These are phyloP conservation scores for Pleurotus tuoliensis DNA, from an alignment of 768 basidiomycete species.

Conservation along the genomic window DNA sequence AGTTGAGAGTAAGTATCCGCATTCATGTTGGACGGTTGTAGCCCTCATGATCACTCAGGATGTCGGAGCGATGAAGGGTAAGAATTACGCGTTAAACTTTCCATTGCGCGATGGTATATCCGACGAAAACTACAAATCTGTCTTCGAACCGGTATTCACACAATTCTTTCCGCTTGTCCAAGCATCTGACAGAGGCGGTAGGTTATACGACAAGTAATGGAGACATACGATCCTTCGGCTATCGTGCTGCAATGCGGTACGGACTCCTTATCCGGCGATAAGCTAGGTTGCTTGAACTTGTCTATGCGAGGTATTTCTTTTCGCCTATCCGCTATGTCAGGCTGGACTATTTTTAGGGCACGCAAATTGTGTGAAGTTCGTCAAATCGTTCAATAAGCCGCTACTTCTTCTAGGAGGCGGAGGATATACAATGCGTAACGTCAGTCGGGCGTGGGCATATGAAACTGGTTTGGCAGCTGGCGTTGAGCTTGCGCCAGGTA, in stretches of 20 bases:
- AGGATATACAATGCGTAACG: slow-evolving; percentile 96
- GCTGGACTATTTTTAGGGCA: slow-evolving; percentile 50
- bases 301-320: slow-evolving; percentile 58
- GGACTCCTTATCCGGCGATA: slow-evolving; percentile 93
- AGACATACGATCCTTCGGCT: slow-evolving; percentile 77
- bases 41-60: slow-evolving; percentile 58
- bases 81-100: slow-evolving; percentile 88
- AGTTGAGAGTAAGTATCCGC: slow-evolving; percentile 8
- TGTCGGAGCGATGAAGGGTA: slow-evolving; percentile 84
- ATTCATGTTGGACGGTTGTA: background rate
- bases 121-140: slow-evolving; percentile 79
- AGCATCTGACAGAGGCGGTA: slow-evolving; percentile 21
- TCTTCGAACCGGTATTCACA: slow-evolving; percentile 85
- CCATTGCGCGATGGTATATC: slow-evolving; percentile 93
- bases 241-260: slow-evolving; percentile 95
- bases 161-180: background rate
- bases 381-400: slow-evolving; percentile 79
- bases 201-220: slow-evolving; percentile 87
- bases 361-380: slow-evolving; percentile 84
- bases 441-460: slow-evolving; percentile 92
- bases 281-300: slow-evolving; percentile 93
- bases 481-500: slow-evolving; percentile 85
- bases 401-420: slow-evolving; percentile 92
- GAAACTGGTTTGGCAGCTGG: slow-evolving; percentile 99
- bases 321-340: background rate